Conservation (phyloP, 192 early-diverging fungal species). For the Rhizophagus clarus region DNA sequence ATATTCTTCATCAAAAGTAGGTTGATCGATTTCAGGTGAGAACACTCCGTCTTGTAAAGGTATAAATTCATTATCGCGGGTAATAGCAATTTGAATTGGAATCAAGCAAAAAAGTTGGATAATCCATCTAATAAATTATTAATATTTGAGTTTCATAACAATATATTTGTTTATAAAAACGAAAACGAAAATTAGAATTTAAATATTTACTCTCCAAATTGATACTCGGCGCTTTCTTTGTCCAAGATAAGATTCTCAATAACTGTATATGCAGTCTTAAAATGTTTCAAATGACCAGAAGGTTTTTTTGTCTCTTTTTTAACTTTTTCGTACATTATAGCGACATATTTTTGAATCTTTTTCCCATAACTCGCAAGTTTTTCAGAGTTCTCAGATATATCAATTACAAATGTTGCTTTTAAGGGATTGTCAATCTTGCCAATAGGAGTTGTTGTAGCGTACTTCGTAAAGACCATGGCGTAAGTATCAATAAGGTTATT, state of each 20-base stretch:
- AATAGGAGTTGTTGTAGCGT: conserved; percentile 5
- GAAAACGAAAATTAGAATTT: background rate
- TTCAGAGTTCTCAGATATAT: background rate
- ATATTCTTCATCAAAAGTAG: conserved; percentile 3
- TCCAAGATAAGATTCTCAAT: background rate
- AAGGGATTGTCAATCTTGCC: background rate
- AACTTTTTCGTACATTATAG: conserved; percentile 9
- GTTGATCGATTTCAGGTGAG: background rate
- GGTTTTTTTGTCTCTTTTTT: conserved; percentile 24
- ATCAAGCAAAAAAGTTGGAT: conserved; percentile 22
- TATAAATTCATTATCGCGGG: conserved; percentile 29
- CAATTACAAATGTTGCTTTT: conserved; percentile 7
- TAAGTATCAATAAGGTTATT: conserved; percentile 28
- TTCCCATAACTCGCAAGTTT: background rate
- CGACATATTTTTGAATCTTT: conserved; percentile 12
- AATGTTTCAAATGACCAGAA: conserved; percentile 13
- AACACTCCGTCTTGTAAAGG: conserved; percentile 24
- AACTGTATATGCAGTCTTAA: background rate
- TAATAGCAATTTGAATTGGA: conserved; percentile 27
- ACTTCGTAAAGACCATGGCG: conserved; percentile 27
- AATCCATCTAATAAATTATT: conserved; percentile 17
- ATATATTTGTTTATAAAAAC: background rate
- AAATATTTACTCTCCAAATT: conserved; percentile 22
- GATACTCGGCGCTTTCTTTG: background rate
- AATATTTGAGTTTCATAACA: background rate